phyloP scores from a whole-genome alignment of 129 eudicot genomes.

The Flaveria sonorensis region DNA sequence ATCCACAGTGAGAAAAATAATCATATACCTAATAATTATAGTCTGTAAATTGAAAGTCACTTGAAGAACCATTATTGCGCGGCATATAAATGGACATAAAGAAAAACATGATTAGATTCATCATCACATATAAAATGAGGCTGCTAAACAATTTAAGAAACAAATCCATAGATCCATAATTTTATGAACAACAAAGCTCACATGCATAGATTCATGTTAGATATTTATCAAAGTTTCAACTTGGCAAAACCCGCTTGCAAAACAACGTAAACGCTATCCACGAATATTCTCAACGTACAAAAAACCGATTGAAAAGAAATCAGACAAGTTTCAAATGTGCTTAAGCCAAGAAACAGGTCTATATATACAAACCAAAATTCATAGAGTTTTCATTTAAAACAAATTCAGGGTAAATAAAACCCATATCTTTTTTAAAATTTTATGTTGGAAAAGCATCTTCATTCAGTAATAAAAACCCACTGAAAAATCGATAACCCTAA shows the following conservation, averaged over 20 bases:
- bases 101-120: background rate
- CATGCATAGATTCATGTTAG: background rate
- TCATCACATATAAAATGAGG: background rate
- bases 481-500: background rate
- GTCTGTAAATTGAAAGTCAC: background rate
- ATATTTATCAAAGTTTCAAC: background rate
- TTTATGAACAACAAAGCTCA: too few species aligned
- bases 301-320: too few species aligned
- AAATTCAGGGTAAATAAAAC: background rate
- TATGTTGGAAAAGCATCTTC: background rate
- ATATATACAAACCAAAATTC: background rate
- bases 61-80: background rate
- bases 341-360: too few species aligned
- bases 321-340: too few species aligned
- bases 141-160: background rate
- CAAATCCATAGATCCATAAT: background rate
- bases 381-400: background rate
- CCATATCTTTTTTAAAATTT: background rate
- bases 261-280: constrained; percentile 17
- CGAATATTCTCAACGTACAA: too few species aligned
- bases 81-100: background rate
- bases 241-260: background rate
- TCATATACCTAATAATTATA: background rate
- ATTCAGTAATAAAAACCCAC: background rate
- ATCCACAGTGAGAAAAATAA: background rate